phyloP scores from a whole-genome alignment of 2,329 filamentous ascomycete species.

The Colletotrichum lindemuthianum region DNA sequence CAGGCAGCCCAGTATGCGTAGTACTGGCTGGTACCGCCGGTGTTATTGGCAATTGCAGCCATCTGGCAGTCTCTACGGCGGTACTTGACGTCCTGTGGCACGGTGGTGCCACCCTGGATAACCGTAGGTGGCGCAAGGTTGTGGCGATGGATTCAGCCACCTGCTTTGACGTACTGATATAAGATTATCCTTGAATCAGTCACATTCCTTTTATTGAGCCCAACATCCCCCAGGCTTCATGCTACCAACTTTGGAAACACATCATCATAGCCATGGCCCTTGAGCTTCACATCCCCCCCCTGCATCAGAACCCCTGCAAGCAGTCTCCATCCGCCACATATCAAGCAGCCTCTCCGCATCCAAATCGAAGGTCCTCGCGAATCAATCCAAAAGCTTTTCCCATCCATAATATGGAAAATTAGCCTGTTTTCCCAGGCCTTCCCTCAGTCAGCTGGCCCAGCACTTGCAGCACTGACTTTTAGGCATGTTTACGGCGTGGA shows the following conservation, averaged over 20 bases:
- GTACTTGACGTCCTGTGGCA: too few relatives aligned
- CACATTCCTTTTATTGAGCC: neutral
- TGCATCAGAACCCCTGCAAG: slow-evolving; percentile 36
- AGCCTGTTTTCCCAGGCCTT: slow-evolving; percentile 1
- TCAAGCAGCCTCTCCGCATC: slow-evolving; percentile 36
- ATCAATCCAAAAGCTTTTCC: slow-evolving; percentile 36
- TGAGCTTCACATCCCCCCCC: slow-evolving; percentile 36
- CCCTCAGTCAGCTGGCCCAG: slow-evolving; percentile 33
- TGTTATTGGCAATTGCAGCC: too few relatives aligned
- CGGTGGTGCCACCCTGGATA: too few relatives aligned
- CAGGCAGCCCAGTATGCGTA: too few relatives aligned
- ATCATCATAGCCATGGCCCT: slow-evolving; percentile 13
- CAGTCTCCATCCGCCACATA: slow-evolving; percentile 30
- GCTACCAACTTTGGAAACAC: neutral
- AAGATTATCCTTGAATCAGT: neutral
- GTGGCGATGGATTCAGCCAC: too few relatives aligned
- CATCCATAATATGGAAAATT: slow-evolving; percentile 31
- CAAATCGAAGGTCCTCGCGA: slow-evolving; percentile 38
- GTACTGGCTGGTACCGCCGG: too few relatives aligned
- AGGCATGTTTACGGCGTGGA: slow-evolving; percentile 30
- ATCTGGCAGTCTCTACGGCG: too few relatives aligned
- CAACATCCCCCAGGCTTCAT: neutral
- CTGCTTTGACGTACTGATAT: neutral
- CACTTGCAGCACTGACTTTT: slow-evolving; percentile 35
- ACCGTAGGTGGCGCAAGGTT: too few relatives aligned